Percentiles rank a stretch among this genome's conserved stretches.
Conservation (phyloP, 805 yeast genomes). For the Yamadazyma sp. region DNA sequence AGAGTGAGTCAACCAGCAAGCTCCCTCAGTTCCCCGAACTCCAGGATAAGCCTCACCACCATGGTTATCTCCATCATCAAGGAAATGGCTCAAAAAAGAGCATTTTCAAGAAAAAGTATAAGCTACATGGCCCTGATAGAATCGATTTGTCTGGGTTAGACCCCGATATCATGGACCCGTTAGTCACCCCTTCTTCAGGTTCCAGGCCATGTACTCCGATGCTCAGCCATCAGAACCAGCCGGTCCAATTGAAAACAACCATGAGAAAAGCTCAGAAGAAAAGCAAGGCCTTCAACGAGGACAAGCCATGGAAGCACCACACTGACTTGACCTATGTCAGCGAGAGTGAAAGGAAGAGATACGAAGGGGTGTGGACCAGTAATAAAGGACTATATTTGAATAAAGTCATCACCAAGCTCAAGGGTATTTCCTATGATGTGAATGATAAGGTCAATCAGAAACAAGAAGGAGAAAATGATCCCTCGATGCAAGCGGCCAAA, state of each 20-base stretch:
- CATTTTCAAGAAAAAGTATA: conserved; percentile 23
- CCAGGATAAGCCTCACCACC: conserved; percentile 12
- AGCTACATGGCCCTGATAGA: conserved; percentile 15
- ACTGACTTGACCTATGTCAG: conserved; percentile 50
- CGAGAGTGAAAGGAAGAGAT: conserved; percentile 76
- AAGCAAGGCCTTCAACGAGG: conserved; percentile 65
- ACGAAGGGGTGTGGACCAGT: conserved; percentile 93
- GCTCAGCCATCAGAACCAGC: conserved; percentile 20
- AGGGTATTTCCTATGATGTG: conserved; percentile 28
- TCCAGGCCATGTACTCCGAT: conserved; percentile 18
- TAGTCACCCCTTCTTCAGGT: conserved; percentile 6
- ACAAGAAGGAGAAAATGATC: conserved; percentile 5
- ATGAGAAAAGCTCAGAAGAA: conserved; percentile 46
- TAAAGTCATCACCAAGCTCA: conserved; percentile 28
- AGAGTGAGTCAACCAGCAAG: conserved; percentile 9
- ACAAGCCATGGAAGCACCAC: conserved; percentile 94
- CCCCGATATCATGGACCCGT: conserved; percentile 11
- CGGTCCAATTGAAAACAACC: conserved; percentile 50
- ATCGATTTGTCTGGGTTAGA: conserved; percentile 17
- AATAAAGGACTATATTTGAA: conserved; percentile 68
- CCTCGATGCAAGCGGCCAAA: conserved; percentile 28
- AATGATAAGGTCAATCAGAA: conserved; percentile 14
- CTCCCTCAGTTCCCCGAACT: conserved; percentile 39
- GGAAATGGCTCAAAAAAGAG: conserved; percentile 14
- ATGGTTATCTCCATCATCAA: conserved; percentile 33